A percentile compares a stretch with the other conserved stretches of the same genome.
Evolutionary conservation across 257 asterid genomes (phyloP).

Genomic region (Capsicum pubescens): DNA sequence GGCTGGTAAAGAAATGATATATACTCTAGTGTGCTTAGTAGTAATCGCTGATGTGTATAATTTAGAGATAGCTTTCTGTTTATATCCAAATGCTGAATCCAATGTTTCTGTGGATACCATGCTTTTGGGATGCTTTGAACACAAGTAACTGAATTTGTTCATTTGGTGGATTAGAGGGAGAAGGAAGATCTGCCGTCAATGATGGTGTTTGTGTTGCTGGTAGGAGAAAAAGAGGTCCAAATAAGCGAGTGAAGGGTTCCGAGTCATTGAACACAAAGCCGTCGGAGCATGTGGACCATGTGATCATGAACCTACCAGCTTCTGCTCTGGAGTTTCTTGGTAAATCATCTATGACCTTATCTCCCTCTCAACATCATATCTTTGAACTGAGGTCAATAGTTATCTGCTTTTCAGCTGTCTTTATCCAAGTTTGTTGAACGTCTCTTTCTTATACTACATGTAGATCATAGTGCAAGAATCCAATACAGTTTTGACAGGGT

Average conservation of each 20-base stretch:
- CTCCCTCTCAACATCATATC: constrained; percentile 6
- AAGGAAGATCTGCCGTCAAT: constrained; percentile 40
- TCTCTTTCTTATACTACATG: neutral
- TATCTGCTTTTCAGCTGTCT: neutral
- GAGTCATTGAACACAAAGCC: constrained; percentile 60
- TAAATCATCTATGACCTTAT: constrained; percentile 36
- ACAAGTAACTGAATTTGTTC: constrained; percentile 24
- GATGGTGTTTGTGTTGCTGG: constrained; percentile 43
- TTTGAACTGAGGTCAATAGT: constrained; percentile 9
- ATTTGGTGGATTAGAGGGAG: constrained; percentile 49
- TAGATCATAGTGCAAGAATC: neutral
- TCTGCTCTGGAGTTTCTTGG: constrained; percentile 91
- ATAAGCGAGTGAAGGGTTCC: constrained; percentile 56
- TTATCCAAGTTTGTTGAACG: neutral
- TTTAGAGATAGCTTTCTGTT: neutral
- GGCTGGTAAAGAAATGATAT: neutral
- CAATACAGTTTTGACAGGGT: neutral
- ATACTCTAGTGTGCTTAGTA: neutral
- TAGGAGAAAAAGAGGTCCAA: constrained; percentile 56
- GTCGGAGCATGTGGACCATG: constrained; percentile 93
- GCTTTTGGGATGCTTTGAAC: neutral
- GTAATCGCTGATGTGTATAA: neutral
- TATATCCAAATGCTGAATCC: neutral
- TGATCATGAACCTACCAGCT: constrained; percentile 95
- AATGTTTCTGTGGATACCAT: constrained; percentile 18